These are phyloP conservation scores for Botrytis fabae DNA, from an alignment of 2,329 filamentous ascomycete genomes.

Conservation along the genomic window DNA sequence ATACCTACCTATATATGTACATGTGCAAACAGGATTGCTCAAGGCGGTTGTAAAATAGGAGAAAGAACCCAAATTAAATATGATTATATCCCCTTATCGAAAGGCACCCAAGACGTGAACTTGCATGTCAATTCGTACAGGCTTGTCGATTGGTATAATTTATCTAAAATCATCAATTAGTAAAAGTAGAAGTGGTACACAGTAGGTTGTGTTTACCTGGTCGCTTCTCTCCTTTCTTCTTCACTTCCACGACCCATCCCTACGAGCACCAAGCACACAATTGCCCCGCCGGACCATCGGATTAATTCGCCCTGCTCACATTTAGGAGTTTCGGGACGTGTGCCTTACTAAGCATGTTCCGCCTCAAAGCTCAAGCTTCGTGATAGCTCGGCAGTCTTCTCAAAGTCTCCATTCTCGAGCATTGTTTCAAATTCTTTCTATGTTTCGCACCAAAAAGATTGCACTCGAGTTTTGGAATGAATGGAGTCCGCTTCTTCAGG, in stretches of 20 bases:
- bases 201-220: background rate
- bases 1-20: background rate
- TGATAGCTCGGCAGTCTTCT: slow-evolving; percentile 3
- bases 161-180: background rate
- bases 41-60: background rate
- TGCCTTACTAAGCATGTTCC: background rate
- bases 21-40: background rate
- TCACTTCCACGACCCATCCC: background rate
- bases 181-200: background rate
- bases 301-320: background rate
- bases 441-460: background rate
- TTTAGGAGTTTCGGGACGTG: background rate
- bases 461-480: background rate
- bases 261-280: background rate
- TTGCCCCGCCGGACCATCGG: slow-evolving; percentile 2
- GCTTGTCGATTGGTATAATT: background rate
- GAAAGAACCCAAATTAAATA: background rate
- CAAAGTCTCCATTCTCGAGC: background rate
- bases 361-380: background rate
- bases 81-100: background rate
- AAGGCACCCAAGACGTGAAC: background rate
- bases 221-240: slow-evolving; percentile 1
- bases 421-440: background rate
- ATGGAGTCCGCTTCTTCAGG: background rate
- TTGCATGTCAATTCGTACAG: background rate